A percentile compares a stretch with the other conserved stretches of the same genome.
Conservation (phyloP, 225 moss, liverwort and hornwort genomes). For the Physcomitrellopsis africana region DNA sequence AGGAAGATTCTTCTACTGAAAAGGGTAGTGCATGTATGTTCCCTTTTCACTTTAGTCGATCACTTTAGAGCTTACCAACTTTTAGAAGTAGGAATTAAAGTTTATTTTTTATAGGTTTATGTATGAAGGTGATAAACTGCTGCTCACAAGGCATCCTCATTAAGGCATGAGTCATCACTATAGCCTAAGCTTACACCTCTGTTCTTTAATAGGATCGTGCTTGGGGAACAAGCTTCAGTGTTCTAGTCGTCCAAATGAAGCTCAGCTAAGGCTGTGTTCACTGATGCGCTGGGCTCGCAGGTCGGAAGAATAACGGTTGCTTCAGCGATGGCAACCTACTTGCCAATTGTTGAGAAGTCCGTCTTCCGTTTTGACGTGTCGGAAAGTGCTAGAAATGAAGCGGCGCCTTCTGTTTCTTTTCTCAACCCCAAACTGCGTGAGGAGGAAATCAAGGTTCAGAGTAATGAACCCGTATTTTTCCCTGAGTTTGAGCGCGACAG, state of each 20-base stretch:
- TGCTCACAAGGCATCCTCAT: too few species aligned
- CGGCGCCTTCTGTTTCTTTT: slow-evolving; percentile 57
- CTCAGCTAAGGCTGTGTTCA: background rate
- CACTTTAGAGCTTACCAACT: too few species aligned
- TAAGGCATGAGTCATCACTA: too few species aligned
- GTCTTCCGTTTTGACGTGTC: slow-evolving; percentile 66
- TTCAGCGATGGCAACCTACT: slow-evolving; percentile 43
- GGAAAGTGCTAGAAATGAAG: slow-evolving; percentile 47
- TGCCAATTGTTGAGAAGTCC: slow-evolving; percentile 50
- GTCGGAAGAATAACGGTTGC: background rate
- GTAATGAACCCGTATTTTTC: slow-evolving; percentile 34
- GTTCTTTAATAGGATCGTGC: background rate
- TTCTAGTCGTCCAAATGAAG: background rate
- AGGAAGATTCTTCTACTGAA: too few species aligned
- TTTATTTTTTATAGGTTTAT: too few species aligned
- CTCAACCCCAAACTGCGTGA: slow-evolving; percentile 46
- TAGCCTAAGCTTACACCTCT: background rate
- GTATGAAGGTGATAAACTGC: too few species aligned
- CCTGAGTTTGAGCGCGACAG: slow-evolving; percentile 46
- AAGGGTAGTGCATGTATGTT: too few species aligned
- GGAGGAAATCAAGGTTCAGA: background rate
- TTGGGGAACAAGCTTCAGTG: background rate
- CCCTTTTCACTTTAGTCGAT: too few species aligned
- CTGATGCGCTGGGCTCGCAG: background rate
- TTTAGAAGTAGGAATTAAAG: too few species aligned